Base-by-base conservation (phyloP, 2,329 filamentous ascomycete genomes). In the Fusarium coffeatum region DNA sequence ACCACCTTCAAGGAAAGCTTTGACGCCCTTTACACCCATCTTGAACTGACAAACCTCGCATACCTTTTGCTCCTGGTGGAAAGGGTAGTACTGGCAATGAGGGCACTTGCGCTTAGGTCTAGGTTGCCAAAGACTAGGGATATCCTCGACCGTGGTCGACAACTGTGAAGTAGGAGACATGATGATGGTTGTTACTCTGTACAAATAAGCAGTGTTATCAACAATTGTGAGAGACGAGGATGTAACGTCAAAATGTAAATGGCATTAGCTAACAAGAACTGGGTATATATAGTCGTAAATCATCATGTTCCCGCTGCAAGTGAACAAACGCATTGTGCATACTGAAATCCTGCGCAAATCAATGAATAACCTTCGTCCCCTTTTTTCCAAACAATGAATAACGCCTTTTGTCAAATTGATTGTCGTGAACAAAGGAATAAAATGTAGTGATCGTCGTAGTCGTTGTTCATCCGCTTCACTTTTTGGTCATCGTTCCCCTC, bases 261-360 rank as follows among this genome's bases (percentile, higher is more conserved):
- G 42, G 51, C 47, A 70, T 71, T 71, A 71, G 48, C 49, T 68
- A 68, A 49, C 50, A 61, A 50, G 23, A 45, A 37, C 37, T 46
- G 68, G 68, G 68, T 70, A 70, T 70, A 70, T 71, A 68, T 71
- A 59, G 55, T 70, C 68, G 48, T 70, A 60, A 70, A 40, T 70
- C 68, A 71, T 70, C 45, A 59, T 64, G 50, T 65, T 65, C 54
- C 42, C 65, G 32, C 49, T 56, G 32, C 27, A 55, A 57, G 51
- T 71, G 68, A 71, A 71, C 55, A 65, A 68, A 59, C 47, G 42
- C 54, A 40, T 50, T 68, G 47, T 54, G 55, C 58, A 55, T 51
- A 49, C 48, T 65, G 37, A 55, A 65, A 55, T 54, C 55, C 46
- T 60, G 47, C 47, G 60, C 28, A 67, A 48, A 46, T 40, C 54